Evolutionary conservation across 2,329 filamentous ascomycete species (phyloP).

Genomic region (Ophiocordyceps camponoti-saundersi): DNA sequence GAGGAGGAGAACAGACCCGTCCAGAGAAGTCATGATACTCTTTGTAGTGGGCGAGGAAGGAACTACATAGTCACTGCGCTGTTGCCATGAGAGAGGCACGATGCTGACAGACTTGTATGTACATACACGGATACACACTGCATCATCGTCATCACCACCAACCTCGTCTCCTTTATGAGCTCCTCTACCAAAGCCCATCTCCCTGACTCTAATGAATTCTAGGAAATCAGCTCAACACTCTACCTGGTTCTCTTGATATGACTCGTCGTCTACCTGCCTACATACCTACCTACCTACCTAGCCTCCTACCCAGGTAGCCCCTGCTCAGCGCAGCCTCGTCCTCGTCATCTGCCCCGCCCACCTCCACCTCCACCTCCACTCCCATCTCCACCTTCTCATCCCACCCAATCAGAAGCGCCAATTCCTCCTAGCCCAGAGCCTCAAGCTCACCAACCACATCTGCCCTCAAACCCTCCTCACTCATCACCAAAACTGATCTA

Average conservation of each 20-base stretch:
- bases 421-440: background rate
- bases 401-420: background rate
- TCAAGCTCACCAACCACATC: background rate
- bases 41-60: too few species aligned
- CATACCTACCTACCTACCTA: too few species aligned
- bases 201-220: too few species aligned
- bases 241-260: too few species aligned
- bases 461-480: background rate
- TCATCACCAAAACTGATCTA: background rate
- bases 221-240: too few species aligned
- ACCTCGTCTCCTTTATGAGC: background rate
- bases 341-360: too few species aligned
- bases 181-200: background rate
- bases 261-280: too few species aligned
- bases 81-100: background rate
- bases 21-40: too few species aligned
- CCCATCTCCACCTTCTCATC: too few species aligned
- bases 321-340: background rate
- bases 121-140: background rate
- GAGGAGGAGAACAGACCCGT: too few species aligned
- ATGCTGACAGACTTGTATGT: background rate
- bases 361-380: background rate
- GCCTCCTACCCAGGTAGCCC: too few species aligned
- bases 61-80: too few species aligned
- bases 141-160: background rate